Evolutionary conservation across 306 rosid species (phyloP).

Genomic region (Malus sieversii): DNA sequence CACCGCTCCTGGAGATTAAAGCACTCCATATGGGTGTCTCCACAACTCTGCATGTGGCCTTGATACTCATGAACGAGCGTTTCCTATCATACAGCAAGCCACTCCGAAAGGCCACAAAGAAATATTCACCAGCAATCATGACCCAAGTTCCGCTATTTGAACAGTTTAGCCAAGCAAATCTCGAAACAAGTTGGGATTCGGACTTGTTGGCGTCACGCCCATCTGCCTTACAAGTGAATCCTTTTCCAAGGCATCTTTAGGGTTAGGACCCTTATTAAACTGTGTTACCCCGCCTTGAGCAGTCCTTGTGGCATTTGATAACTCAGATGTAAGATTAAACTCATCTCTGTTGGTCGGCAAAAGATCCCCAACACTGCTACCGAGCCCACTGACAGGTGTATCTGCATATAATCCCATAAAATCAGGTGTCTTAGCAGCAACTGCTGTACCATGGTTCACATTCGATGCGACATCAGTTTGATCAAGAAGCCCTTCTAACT

Average conservation of each 20-base stretch:
- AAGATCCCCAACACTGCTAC: slow-evolving; percentile 29
- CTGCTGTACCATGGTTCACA: slow-evolving; percentile 24
- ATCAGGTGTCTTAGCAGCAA: slow-evolving; percentile 39
- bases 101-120: slow-evolving; percentile 12
- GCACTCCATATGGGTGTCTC: slow-evolving; percentile 8
- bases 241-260: slow-evolving; percentile 48
- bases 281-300: slow-evolving; percentile 38
- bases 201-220: slow-evolving; percentile 80
- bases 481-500: slow-evolving; percentile 76
- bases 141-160: neutral
- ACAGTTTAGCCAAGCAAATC: slow-evolving; percentile 57
- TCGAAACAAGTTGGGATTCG: slow-evolving; percentile 65
- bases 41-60: slow-evolving; percentile 8
- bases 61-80: neutral
- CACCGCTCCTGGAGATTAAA: slow-evolving; percentile 23
- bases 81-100: slow-evolving; percentile 9
- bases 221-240: slow-evolving; percentile 83
- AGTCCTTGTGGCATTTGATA: slow-evolving; percentile 19
- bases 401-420: slow-evolving; percentile 41
- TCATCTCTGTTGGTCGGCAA: slow-evolving; percentile 29
- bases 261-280: slow-evolving; percentile 47
- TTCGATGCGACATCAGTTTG: slow-evolving; percentile 28
- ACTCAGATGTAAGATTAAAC: slow-evolving; percentile 37
- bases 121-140: neutral
- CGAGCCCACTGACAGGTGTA: slow-evolving; percentile 32